Percentiles rank a stretch among this genome's conserved stretches.
phyloP scores from a whole-genome alignment of 1,284 basidiomycete species.

The Boletus albobrunnescens region DNA sequence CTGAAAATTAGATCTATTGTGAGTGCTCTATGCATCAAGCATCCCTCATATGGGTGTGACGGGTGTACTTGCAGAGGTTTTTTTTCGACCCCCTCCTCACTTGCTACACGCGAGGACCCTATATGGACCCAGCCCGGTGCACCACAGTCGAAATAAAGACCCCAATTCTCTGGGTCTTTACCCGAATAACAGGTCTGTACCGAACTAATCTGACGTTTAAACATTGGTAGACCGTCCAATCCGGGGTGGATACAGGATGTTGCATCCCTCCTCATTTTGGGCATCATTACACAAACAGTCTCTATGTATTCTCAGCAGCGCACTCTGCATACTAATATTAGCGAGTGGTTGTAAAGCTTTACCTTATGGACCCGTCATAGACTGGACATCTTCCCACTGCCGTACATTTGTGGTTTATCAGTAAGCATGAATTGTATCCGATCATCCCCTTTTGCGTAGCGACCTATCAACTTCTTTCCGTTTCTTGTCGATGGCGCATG shows the following conservation, averaged over 20 bases:
- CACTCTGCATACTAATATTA: neutral
- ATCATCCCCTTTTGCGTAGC: neutral
- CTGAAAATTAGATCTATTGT: slow-evolving; percentile 1
- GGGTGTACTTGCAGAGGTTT: neutral
- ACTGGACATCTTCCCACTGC: slow-evolving; percentile 1
- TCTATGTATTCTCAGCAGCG: neutral
- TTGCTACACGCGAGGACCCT: neutral
- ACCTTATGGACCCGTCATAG: neutral
- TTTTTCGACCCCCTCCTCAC: neutral
- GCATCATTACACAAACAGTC: neutral
- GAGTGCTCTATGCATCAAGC: neutral
- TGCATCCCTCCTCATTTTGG: neutral
- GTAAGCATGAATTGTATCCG: slow-evolving; percentile 2
- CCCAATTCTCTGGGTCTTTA: too few species aligned
- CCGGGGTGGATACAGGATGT: too few species aligned
- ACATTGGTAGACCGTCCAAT: too few species aligned
- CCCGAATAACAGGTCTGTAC: neutral
- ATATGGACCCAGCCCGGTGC: neutral
- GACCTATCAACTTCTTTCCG: neutral
- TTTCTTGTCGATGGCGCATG: neutral
- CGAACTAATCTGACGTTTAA: neutral
- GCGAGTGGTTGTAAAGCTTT: neutral
- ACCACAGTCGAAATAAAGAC: neutral
- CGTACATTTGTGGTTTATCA: neutral
- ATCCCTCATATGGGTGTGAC: neutral